Conservation (phyloP, 2,329 filamentous ascomycete genomes). For the Exophiala xenobiotica region DNA sequence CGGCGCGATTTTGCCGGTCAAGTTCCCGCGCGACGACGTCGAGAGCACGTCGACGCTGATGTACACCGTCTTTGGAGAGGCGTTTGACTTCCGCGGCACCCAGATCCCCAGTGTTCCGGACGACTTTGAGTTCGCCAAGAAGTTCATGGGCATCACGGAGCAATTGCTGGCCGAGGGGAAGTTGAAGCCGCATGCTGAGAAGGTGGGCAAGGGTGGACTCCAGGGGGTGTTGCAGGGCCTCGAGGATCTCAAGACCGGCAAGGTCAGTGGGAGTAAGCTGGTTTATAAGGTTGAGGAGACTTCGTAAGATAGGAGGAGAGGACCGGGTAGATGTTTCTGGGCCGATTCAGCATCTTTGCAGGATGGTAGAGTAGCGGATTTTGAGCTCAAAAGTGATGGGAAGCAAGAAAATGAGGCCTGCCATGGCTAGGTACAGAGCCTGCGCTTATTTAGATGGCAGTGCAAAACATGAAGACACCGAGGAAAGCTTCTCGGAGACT, state of each 20-base stretch:
- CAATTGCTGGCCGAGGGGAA: conserved; percentile 44
- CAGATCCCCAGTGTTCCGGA: conserved; percentile 31
- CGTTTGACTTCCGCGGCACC: conserved; percentile 25
- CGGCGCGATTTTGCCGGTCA: conserved; percentile 32
- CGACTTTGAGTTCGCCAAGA: conserved; percentile 44
- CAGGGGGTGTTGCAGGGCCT: conserved; percentile 48
- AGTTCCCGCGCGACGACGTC: conserved; percentile 37
- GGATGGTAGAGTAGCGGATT: no score
- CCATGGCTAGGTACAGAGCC: no score
- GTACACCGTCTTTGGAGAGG: conserved; percentile 39
- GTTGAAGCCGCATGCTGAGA: conserved; percentile 45
- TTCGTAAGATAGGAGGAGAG: no score
- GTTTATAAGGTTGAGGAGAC: conserved; percentile 43
- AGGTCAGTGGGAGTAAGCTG: conserved; percentile 50
- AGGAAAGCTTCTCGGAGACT: no score
- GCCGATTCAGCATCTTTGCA: no score
- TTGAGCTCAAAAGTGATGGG: no score
- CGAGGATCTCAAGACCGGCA: conserved; percentile 44
- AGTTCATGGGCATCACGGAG: conserved; percentile 42
- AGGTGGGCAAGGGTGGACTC: conserved; percentile 44
- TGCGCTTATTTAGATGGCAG: no score
- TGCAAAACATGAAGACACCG: no score
- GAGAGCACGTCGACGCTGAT: conserved; percentile 35
- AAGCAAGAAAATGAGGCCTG: no score
- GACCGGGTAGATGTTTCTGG: no score